Evolutionary conservation across 176 grass and related monocot species (phyloP).

Genomic region (Phyllostachys edulis): DNA sequence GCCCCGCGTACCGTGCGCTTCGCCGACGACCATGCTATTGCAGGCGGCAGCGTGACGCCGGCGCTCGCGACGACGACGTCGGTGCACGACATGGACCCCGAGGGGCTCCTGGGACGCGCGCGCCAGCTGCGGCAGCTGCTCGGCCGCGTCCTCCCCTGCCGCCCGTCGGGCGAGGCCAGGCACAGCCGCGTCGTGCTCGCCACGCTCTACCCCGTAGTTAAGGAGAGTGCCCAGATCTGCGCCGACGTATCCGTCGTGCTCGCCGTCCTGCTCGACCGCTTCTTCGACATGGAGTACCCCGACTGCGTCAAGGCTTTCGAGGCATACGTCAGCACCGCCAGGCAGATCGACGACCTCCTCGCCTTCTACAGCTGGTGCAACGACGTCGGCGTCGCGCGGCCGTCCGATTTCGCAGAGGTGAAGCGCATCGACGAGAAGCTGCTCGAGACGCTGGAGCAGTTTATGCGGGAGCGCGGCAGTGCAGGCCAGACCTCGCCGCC

Average conservation of each 20-base stretch:
- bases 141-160: conserved; percentile 59
- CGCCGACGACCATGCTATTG: neutral
- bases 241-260: conserved; percentile 50
- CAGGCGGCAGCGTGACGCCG: neutral
- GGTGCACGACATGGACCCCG: conserved; percentile 51
- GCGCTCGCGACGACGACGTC: neutral
- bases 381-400: conserved; percentile 44
- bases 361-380: conserved; percentile 66
- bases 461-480: conserved; percentile 52
- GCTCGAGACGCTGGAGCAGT: conserved; percentile 68
- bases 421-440: conserved; percentile 56
- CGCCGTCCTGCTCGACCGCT: conserved; percentile 58
- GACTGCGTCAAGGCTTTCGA: conserved; percentile 73
- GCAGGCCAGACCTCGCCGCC: conserved; percentile 37
- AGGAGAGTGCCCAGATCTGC: conserved; percentile 58
- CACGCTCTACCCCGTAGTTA: conserved; percentile 35
- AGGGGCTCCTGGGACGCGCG: conserved; percentile 47
- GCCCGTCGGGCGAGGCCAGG: conserved; percentile 53
- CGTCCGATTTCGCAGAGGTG: conserved; percentile 55
- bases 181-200: conserved; percentile 52
- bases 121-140: conserved; percentile 59
- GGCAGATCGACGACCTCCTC: conserved; percentile 60
- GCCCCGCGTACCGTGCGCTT: conserved; percentile 28
- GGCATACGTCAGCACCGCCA: conserved; percentile 53
- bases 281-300: conserved; percentile 83